Conservation (phyloP, 2,329 filamentous ascomycete species). For the Ceratocystis harringtonii region DNA sequence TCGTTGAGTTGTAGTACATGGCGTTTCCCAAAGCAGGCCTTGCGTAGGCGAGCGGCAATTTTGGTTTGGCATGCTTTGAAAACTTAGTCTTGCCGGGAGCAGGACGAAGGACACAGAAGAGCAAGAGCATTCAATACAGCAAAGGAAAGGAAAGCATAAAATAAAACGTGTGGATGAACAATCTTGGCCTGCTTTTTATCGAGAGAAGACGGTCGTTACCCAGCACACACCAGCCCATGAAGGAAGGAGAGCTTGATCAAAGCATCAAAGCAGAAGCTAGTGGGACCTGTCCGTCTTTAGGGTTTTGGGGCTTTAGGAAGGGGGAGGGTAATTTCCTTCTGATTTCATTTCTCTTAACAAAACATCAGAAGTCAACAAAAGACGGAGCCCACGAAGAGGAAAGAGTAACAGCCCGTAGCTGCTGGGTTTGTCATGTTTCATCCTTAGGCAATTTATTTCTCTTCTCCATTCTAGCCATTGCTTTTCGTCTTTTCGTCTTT, state of each 20-base stretch:
- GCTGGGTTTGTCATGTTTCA: constrained; percentile 1
- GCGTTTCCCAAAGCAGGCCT: background rate
- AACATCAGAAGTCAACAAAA: background rate
- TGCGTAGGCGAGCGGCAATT: background rate
- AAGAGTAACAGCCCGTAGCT: background rate
- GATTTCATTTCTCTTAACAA: background rate
- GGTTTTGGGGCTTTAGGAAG: background rate
- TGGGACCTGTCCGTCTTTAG: background rate
- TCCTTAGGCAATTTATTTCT: background rate
- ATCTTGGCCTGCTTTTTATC: background rate
- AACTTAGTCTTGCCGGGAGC: background rate
- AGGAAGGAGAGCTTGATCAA: background rate
- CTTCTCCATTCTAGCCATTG: background rate
- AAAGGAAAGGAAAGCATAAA: background rate
- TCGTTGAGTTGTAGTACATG: background rate
- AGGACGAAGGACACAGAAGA: background rate
- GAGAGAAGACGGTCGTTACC: background rate
- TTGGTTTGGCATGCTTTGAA: background rate
- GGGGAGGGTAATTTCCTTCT: background rate
- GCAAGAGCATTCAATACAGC: background rate
- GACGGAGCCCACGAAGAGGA: background rate
- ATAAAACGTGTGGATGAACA: background rate
- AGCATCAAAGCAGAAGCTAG: background rate
- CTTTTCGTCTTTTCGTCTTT: background rate
- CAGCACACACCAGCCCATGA: background rate